Evolutionary conservation across 768 basidiomycete species (phyloP), one percentile per base, ranked within the genome.

Genomic region (Boletus barrowsii): DNA sequence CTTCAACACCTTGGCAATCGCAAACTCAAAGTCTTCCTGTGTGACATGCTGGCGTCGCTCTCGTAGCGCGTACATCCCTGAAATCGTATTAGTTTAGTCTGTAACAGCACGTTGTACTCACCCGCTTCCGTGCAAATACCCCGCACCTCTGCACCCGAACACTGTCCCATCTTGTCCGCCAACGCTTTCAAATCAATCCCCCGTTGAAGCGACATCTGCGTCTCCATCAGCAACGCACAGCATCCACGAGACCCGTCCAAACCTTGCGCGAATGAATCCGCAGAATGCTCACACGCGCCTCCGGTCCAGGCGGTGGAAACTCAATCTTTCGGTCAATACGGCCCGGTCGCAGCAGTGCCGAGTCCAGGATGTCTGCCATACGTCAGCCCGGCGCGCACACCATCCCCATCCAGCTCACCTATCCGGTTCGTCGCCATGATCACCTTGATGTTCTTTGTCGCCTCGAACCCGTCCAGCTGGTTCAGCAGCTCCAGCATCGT

Each of bases 161-260:
- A 98, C 67, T 97, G 93, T 0, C 96, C 96, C 96, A 98, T 99
- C 80, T 99, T 98, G 71, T 98, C 96, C 0, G 96, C 96, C 3
- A 99, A 78, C 3, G 88, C 86, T 15, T 93, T 88, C n/a, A 98
- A 80, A 74, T 99, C 94, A 72, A 99, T 99, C 2, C 95, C 95
- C 54, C 96, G 83, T 74, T 98, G 96, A 30, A 98, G 77, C 1
- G 93, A 98, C 96, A 98, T 99, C 90, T 93, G 58, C 1, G 20
- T 36, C 10, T 30, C 15, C 26, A 26, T 54, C 22, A 58, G 49
- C 51, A n/a, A 4, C 24, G 30, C 14, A 36, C 35, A 3, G 1
- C 33, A 8, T 33, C 1, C 24, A 1, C 0, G 9, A 20, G 42
- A 33, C 0, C 1, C 20, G 30, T 36, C 71, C 40, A 15, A 41